Evolutionary conservation across 768 basidiomycete species (phyloP), one percentile per base, ranked within the genome.

Genomic region (Lactarius psammicola): DNA sequence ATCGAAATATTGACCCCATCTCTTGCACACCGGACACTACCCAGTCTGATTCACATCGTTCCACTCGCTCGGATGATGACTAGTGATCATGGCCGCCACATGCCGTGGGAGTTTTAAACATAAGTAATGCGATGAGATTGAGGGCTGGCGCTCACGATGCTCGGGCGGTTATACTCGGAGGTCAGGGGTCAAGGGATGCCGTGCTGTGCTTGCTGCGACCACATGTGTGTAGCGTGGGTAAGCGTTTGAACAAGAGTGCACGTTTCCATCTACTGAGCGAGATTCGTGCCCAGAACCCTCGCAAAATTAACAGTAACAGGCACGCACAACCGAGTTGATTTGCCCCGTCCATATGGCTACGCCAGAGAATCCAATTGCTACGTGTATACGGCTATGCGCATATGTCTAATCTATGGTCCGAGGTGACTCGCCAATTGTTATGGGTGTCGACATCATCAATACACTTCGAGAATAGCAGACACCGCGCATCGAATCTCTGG

Each of bases 341-440:
- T 36, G 3, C 38, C 23, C 56, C 38, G 36, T 23, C 49, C 40
- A 46, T 4, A 54, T 59, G 61, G 66, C 61, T 62, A 30, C 49
- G 60, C 30, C 28, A 42, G 33, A 44, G 54, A 60, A 56, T 60
- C 54, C 56, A 11, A 53, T 53, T 15, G 34, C 64, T 62, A 62
- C 60, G 56, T 66, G 65, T 51, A 42, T 56, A 13, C 44, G 46
- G 49, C 59, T n/a, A 46, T 66, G 46, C 17, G 40, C n/a, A 26
- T 51, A 56, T 59, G 36, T 57, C 40, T 28, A 54, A 58, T 44
- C 49, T 8, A 59, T 55, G 61, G 20, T 58, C 61, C 61, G 57
- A 55, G 36, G n/a, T 63, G 62, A 63, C 61, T 62, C 66, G 51
- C 61, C 49, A 54, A 67, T 67, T 36, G 56, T 57, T 54, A 34